Evolutionary conservation across 768 basidiomycete genomes (phyloP).

Genomic region (Russula virescens): DNA sequence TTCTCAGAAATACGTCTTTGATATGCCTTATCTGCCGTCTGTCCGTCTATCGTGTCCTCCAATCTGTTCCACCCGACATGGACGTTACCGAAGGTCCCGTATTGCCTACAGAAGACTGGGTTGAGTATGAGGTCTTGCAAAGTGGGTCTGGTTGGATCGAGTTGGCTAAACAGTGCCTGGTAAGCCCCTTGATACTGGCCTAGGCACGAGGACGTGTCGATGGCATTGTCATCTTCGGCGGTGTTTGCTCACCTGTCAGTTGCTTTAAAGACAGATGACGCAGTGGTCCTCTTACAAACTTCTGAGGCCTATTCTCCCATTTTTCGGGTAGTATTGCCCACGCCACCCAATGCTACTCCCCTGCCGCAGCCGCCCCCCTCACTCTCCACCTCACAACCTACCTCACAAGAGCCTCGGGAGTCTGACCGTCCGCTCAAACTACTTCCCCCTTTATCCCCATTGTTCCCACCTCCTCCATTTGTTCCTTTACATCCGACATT

Average conservation of each 20-base stretch:
- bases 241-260: conserved; percentile 13
- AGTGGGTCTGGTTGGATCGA: conserved; percentile 70
- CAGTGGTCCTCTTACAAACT: conserved; percentile 25
- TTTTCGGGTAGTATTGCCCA: conserved; percentile 30
- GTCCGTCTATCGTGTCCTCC: conserved; percentile 62
- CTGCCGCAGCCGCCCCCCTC: neutral
- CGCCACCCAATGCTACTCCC: conserved; percentile 10
- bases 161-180: conserved; percentile 57
- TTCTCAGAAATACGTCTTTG: conserved; percentile 52
- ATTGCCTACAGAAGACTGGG: conserved; percentile 70
- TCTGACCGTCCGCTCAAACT: conserved; percentile 29
- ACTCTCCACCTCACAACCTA: conserved; percentile 9
- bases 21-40: conserved; percentile 65
- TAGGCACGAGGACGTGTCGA: neutral
- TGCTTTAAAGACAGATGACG: conserved; percentile 27
- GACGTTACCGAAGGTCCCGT: conserved; percentile 59
- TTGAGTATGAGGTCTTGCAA: conserved; percentile 64
- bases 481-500: conserved; percentile 71
- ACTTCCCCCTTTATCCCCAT: conserved; percentile 49
- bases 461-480: conserved; percentile 74
- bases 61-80: conserved; percentile 49
- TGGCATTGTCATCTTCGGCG: neutral
- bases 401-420: conserved; percentile 4
- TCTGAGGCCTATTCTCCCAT: conserved; percentile 35
- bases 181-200: conserved; percentile 38